Conservation (phyloP, 495 filamentous ascomycete genomes). For the Thozetella sp. region DNA sequence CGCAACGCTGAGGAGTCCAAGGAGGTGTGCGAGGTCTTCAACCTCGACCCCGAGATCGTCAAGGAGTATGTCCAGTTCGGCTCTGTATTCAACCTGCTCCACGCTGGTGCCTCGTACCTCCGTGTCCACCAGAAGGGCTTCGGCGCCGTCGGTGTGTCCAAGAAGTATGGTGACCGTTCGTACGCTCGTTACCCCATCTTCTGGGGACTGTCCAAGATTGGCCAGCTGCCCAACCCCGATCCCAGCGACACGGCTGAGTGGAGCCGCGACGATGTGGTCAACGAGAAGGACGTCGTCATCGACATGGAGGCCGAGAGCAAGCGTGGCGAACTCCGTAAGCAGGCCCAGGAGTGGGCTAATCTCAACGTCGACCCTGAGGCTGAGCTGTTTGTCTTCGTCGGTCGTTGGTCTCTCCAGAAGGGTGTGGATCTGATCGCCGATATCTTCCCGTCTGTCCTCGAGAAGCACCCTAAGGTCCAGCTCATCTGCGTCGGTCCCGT, state of each 20-base stretch:
- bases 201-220: constrained; percentile 73
- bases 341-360: constrained; percentile 76
- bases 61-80: constrained; percentile 63
- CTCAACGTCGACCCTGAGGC: constrained; percentile 64
- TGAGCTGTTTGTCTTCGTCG: constrained; percentile 75
- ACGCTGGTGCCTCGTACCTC: constrained; percentile 70
- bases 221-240: constrained; percentile 72
- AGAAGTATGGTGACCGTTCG: constrained; percentile 73
- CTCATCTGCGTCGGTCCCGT: constrained; percentile 71
- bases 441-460: constrained; percentile 68
- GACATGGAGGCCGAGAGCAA: constrained; percentile 56
- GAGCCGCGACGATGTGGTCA: constrained; percentile 40
- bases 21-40: constrained; percentile 72
- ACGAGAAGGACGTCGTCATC: constrained; percentile 51
- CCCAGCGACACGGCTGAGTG: constrained; percentile 71
- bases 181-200: constrained; percentile 77
- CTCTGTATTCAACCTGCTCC: constrained; percentile 69
- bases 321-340: constrained; percentile 56
- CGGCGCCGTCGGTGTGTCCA: constrained; percentile 73
- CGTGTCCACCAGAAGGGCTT: constrained; percentile 73
- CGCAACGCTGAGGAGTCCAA: constrained; percentile 61
- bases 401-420: constrained; percentile 77
- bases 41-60: constrained; percentile 49
- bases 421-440: constrained; percentile 79
- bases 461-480: constrained; percentile 62